These are phyloP conservation scores for Stylonectria norvegica DNA, from an alignment of 2,329 filamentous ascomycete species.

Conservation along the genomic window DNA sequence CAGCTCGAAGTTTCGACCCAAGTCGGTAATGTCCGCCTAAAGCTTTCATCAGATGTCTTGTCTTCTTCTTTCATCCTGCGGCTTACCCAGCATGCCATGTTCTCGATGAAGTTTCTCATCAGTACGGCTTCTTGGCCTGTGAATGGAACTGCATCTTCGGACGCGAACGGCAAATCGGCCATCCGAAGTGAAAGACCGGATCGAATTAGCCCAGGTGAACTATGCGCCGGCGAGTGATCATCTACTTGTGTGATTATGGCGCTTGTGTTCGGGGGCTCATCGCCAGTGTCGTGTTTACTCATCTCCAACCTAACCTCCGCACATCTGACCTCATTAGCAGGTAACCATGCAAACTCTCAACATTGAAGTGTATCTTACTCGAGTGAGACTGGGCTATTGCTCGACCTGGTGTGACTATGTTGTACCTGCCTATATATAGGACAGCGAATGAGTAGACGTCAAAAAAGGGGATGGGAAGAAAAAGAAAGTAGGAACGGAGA, in stretches of 20 bases:
- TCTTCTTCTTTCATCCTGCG: no score
- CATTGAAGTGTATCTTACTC: not conserved
- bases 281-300: not conserved
- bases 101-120: constrained; percentile 14
- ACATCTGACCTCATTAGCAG: not conserved
- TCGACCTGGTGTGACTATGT: not conserved
- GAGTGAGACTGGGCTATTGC: not conserved
- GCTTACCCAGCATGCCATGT: constrained; percentile 12
- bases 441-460: not conserved
- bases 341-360: not conserved
- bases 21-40: constrained; percentile 13
- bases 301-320: not conserved
- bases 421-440: not conserved
- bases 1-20: constrained; percentile 16
- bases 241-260: not conserved
- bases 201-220: not conserved
- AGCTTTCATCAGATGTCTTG: not conserved
- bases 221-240: not conserved
- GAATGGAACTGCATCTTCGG: constrained; percentile 6
- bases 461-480: not conserved
- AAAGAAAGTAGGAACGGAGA: not conserved
- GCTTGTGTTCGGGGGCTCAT: not conserved
- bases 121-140: constrained; percentile 10
- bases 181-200: not conserved
- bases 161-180: constrained; percentile 7